These are phyloP conservation scores for Yarrowia sp. DNA, from an alignment of 805 yeast genomes.

Conservation along the genomic window DNA sequence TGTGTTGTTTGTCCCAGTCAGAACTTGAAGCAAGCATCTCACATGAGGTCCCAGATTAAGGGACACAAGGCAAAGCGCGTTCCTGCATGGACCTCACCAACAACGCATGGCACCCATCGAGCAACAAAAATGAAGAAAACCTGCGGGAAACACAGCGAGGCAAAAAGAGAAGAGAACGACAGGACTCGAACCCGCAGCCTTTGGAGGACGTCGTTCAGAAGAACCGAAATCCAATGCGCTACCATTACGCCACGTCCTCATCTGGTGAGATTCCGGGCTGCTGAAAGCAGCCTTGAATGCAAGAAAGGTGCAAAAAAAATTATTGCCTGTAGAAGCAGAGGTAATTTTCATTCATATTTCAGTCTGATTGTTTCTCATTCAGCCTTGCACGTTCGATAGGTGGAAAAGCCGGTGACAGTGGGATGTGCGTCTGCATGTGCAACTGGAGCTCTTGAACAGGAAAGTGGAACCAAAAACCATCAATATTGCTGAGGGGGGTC, in stretches of 20 bases:
- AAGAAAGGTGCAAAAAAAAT: not conserved
- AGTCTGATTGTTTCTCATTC: too few relatives aligned
- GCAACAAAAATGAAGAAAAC: not conserved
- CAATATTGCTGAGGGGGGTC: too few relatives aligned
- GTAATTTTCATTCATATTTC: too few relatives aligned
- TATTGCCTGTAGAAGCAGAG: not conserved
- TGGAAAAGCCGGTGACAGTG: too few relatives aligned
- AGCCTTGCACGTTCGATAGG: too few relatives aligned
- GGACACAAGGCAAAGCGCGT: not conserved
- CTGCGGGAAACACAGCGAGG: not conserved
- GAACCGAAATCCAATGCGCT: conserved; percentile 21
- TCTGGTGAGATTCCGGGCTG: not conserved
- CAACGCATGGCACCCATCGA: not conserved
- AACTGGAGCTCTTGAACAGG: too few relatives aligned
- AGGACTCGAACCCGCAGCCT: conserved; percentile 22
- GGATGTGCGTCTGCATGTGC: too few relatives aligned
- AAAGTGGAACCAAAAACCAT: too few relatives aligned
- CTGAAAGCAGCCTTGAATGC: not conserved
- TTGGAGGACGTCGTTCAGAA: conserved; percentile 17
- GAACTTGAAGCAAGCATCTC: too few relatives aligned
- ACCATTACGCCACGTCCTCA: conserved; percentile 20
- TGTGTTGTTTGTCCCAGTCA: too few relatives aligned
- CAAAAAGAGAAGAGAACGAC: conserved; percentile 15
- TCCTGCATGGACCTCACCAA: not conserved
- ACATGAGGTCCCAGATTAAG: not conserved